Percentiles rank a stretch among this genome's conserved stretches.
Conservation (phyloP, 108 stramenopile genomes). For the Asterionellopsis glacialis region DNA sequence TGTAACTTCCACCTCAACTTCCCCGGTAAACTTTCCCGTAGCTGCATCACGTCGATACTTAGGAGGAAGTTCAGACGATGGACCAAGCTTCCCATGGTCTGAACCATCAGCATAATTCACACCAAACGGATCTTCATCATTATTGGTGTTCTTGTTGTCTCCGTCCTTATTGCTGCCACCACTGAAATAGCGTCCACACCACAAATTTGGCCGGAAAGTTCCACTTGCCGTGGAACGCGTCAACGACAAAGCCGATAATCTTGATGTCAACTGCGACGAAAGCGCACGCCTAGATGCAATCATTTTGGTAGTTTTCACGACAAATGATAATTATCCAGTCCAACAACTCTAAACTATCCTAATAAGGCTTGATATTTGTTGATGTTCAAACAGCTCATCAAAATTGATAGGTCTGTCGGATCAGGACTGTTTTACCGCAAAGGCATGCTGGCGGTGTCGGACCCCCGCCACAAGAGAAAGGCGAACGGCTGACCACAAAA, state of each 20-base stretch:
- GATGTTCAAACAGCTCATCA: too few relatives aligned
- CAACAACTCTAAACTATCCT: too few relatives aligned
- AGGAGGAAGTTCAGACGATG: slow-evolving; percentile 40
- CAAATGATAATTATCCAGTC: too few relatives aligned
- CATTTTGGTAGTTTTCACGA: too few relatives aligned
- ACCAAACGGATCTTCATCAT: slow-evolving; percentile 53
- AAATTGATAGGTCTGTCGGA: too few relatives aligned
- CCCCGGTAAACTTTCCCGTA: slow-evolving; percentile 76
- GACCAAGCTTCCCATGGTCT: slow-evolving; percentile 39
- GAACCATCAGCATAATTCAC: slow-evolving; percentile 43
- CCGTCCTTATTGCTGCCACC: slow-evolving; percentile 1
- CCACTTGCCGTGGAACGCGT: neutral
- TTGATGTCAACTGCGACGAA: neutral
- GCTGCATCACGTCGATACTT: slow-evolving; percentile 66
- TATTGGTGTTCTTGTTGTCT: neutral
- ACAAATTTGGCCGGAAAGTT: neutral
- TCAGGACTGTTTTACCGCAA: too few relatives aligned
- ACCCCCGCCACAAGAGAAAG: too few relatives aligned
- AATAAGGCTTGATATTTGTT: too few relatives aligned
- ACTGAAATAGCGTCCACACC: neutral
- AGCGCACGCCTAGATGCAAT: slow-evolving; percentile 1
- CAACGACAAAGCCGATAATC: slow-evolving; percentile 4
- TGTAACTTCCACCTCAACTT: slow-evolving; percentile 52
- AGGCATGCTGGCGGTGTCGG: too few relatives aligned
- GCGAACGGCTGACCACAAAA: too few relatives aligned